These are phyloP conservation scores for Backusella liffmaniae DNA, from an alignment of 192 early-diverging fungal species.

Conservation along the genomic window DNA sequence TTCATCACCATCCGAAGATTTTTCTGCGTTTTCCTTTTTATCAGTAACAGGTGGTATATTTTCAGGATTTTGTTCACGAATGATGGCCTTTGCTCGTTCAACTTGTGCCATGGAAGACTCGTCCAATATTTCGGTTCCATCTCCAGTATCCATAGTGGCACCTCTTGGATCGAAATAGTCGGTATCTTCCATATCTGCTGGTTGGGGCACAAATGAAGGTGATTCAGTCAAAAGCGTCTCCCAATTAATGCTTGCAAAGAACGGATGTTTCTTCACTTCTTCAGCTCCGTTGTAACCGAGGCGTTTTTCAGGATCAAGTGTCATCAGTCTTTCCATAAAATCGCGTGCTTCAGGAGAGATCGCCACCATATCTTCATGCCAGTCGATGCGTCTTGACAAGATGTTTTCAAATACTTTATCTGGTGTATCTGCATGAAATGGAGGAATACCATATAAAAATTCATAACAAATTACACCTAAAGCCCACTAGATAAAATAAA, in stretches of 20 bases:
- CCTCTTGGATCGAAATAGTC: constrained; percentile 94
- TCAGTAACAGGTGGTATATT: neutral
- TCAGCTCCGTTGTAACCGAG: constrained; percentile 72
- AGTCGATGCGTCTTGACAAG: constrained; percentile 73
- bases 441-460: constrained; percentile 80
- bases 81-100: constrained; percentile 29
- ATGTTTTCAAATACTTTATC: constrained; percentile 86
- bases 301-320: constrained; percentile 56
- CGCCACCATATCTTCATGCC: constrained; percentile 71
- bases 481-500: constrained; percentile 65
- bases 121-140: constrained; percentile 7
- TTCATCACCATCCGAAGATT: constrained; percentile 3
- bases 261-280: constrained; percentile 77
- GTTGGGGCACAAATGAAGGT: constrained; percentile 83
- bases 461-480: constrained; percentile 88
- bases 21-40: neutral
- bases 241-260: constrained; percentile 78
- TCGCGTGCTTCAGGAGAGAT: constrained; percentile 73
- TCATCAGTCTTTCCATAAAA: constrained; percentile 79
- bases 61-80: constrained; percentile 24
- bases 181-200: constrained; percentile 79
- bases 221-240: constrained; percentile 51
- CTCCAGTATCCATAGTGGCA: constrained; percentile 54
- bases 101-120: constrained; percentile 38
- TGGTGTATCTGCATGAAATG: constrained; percentile 79